These are phyloP conservation scores for Salix purpurea DNA, from an alignment of 345 rosid genomes.

Conservation along the genomic window DNA sequence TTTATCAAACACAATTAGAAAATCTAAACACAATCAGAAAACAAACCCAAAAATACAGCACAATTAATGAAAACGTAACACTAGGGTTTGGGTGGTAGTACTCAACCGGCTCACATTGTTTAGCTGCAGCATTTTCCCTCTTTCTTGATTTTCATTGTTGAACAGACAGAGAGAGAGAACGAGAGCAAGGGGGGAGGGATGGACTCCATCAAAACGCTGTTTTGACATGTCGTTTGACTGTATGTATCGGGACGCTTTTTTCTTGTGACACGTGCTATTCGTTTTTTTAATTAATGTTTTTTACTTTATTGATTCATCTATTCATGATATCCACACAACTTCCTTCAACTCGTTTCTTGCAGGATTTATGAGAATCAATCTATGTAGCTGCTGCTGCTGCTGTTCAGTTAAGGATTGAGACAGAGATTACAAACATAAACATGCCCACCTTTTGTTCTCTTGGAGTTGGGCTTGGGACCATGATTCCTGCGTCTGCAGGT, in stretches of 20 bases:
- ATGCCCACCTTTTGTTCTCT: neutral
- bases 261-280: neutral
- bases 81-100: neutral
- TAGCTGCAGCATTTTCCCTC: conserved; percentile 36
- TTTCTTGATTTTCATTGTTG: neutral
- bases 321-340: neutral
- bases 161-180: neutral
- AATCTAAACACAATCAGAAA: too few species aligned
- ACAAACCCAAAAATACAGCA: too few species aligned
- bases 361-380: neutral
- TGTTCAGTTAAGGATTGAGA: neutral
- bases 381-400: too few species aligned
- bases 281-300: neutral
- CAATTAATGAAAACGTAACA: too few species aligned
- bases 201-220: neutral
- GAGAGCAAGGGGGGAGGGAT: neutral
- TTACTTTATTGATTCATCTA: neutral
- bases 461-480: neutral
- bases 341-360: neutral
- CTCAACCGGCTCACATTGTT: conserved; percentile 10
- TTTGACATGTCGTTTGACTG: neutral
- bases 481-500: too few species aligned
- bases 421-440: neutral
- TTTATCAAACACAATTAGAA: too few species aligned
- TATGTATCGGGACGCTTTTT: neutral